These are phyloP conservation scores for Umbelopsis vinacea DNA, from an alignment of 192 early-diverging fungal genomes.

Conservation along the genomic window DNA sequence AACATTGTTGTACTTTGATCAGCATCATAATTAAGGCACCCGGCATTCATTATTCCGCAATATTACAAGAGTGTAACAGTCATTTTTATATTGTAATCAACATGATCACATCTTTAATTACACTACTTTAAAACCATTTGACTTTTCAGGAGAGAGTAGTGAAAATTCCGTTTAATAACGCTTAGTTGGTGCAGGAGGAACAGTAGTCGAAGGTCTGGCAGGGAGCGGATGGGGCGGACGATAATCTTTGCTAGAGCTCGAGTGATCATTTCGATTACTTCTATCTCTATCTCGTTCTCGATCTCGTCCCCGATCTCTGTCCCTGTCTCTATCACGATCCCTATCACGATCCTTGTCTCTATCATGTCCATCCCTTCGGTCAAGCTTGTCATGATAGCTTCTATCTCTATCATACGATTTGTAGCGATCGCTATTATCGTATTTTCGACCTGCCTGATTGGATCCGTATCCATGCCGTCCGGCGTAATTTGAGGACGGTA, in stretches of 20 bases:
- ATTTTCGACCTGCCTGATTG: slow-evolving; percentile 11
- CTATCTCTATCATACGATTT: not conserved
- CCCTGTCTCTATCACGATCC: slow-evolving; percentile 11
- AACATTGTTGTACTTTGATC: no score
- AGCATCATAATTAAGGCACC: not conserved
- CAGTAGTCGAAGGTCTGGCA: slow-evolving; percentile 20
- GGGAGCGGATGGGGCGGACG: slow-evolving; percentile 14
- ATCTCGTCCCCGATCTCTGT: not conserved
- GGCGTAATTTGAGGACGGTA: slow-evolving; percentile 6
- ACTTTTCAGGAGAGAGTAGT: no score
- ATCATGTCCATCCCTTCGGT: slow-evolving; percentile 1
- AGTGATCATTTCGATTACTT: slow-evolving; percentile 8
- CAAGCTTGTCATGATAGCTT: not conserved
- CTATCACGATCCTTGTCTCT: slow-evolving; percentile 10
- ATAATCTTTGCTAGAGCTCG: slow-evolving; percentile 8
- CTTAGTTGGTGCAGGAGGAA: slow-evolving; percentile 23
- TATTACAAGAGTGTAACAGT: not conserved
- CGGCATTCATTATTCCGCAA: no score
- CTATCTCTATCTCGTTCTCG: slow-evolving; percentile 9
- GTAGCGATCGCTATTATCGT: slow-evolving; percentile 5
- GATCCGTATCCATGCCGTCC: slow-evolving; percentile 20
- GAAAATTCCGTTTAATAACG: slow-evolving; percentile 3
- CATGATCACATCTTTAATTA: not conserved
- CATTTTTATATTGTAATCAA: not conserved
- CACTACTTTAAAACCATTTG: not conserved